These are phyloP conservation scores for Cerioporus squamosus DNA, from an alignment of 1,284 basidiomycete genomes.

Conservation along the genomic window DNA sequence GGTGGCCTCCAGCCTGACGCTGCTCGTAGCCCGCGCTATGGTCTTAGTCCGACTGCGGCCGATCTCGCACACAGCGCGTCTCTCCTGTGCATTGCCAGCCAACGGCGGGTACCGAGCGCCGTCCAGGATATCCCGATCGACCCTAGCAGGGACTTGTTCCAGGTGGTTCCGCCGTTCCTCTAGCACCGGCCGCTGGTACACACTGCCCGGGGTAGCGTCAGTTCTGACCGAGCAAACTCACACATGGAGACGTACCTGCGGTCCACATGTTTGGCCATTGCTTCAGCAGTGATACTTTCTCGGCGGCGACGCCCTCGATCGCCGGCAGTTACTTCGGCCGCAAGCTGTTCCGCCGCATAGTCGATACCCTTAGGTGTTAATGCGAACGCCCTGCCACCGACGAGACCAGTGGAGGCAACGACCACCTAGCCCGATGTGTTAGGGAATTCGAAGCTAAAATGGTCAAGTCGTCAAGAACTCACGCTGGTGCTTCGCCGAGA, in stretches of 20 bases:
- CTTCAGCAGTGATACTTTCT: background rate
- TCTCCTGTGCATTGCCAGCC: background rate
- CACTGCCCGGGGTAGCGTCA: too few relatives aligned
- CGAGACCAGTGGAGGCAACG: slow-evolving; percentile 2
- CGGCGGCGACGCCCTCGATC: background rate
- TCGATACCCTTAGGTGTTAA: slow-evolving; percentile 12
- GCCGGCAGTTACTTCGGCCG: background rate
- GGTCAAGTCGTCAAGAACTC: background rate
- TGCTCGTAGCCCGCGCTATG: background rate
- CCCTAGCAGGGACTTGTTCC: background rate
- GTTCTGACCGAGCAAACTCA: too few relatives aligned
- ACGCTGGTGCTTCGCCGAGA: too few relatives aligned
- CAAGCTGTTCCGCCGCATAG: slow-evolving; percentile 3
- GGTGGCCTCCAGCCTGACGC: background rate
- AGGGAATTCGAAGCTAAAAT: background rate
- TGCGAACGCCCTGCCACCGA: slow-evolving; percentile 3
- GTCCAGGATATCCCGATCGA: slow-evolving; percentile 8
- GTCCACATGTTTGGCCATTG: background rate
- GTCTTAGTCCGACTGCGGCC: slow-evolving; percentile 8
- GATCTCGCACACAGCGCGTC: slow-evolving; percentile 4
- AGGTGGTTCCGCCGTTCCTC: background rate
- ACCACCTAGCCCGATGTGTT: background rate
- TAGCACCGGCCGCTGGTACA: background rate
- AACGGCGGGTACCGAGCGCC: background rate
- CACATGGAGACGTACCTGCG: background rate